Conservation (phyloP, 2,329 filamentous ascomycete genomes). For the Penicillium capsulatum region DNA sequence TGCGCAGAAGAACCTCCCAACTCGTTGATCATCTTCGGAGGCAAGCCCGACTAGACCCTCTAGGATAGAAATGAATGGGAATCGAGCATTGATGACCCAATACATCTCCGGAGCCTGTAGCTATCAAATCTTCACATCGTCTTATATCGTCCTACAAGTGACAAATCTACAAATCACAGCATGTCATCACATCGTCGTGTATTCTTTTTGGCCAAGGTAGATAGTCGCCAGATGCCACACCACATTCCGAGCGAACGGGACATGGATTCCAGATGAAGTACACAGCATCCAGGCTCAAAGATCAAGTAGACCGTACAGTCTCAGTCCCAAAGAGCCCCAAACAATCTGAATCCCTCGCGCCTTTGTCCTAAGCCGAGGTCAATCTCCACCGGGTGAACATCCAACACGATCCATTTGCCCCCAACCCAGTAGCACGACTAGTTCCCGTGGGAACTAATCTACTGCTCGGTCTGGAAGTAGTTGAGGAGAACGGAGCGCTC, state of each 20-base stretch:
- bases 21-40: too few species aligned
- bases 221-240: slow-evolving; percentile 17
- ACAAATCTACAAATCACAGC: slow-evolving; percentile 1
- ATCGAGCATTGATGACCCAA: too few species aligned
- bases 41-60: too few species aligned
- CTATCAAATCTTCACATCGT: too few species aligned
- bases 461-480: slow-evolving; percentile 91
- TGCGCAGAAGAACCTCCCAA: too few species aligned
- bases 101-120: too few species aligned
- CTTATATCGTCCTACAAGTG: too few species aligned
- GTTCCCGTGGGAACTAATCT: slow-evolving; percentile 26
- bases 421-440: slow-evolving; percentile 15
- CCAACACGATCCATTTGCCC: slow-evolving; percentile 9
- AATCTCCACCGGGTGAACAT: slow-evolving; percentile 2
- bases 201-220: slow-evolving; percentile 18
- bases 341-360: too few species aligned
- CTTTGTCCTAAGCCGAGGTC: neutral
- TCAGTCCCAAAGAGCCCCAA: neutral
- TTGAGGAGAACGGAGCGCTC: slow-evolving; percentile 98
- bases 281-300: slow-evolving; percentile 4
- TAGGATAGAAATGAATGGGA: too few species aligned
- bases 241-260: slow-evolving; percentile 24
- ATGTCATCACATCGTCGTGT: slow-evolving; percentile 18
- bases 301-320: slow-evolving; percentile 3
- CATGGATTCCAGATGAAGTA: slow-evolving; percentile 11